Percentiles rank a stretch among this genome's conserved stretches.
phyloP scores from a whole-genome alignment of 2,329 filamentous ascomycete genomes.

The Pseudonectria buxi region DNA sequence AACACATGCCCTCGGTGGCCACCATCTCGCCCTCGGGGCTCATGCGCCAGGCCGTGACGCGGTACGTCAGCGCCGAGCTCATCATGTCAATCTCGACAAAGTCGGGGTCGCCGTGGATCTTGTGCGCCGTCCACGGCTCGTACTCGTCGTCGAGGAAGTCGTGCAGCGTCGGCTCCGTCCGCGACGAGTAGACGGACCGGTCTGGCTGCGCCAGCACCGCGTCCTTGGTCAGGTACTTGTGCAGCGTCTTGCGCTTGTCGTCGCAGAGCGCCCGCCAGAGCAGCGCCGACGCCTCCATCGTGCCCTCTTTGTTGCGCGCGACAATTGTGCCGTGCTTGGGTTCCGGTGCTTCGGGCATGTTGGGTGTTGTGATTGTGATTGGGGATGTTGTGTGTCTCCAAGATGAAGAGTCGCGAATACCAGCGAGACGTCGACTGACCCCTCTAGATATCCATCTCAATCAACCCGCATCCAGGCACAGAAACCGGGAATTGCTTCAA shows the following conservation, averaged over 20 bases:
- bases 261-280: conserved; percentile 30
- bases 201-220: conserved; percentile 27
- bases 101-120: conserved; percentile 28
- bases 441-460: no score
- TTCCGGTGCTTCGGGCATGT: conserved; percentile 7
- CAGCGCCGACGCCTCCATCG: conserved; percentile 28
- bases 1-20: conserved; percentile 28
- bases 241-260: conserved; percentile 25
- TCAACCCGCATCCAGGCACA: no score
- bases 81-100: conserved; percentile 34
- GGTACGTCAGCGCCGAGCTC: conserved; percentile 25
- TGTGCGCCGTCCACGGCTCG: conserved; percentile 31
- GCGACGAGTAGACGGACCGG: conserved; percentile 23
- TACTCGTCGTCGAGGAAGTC: conserved; percentile 27
- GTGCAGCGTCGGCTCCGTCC: conserved; percentile 25
- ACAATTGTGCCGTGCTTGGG: conserved; percentile 23
- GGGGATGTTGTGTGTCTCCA: no score
- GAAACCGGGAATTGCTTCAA: no score
- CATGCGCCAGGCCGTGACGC: conserved; percentile 27
- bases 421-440: no score
- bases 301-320: conserved; percentile 29
- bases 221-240: conserved; percentile 29
- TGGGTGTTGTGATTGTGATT: no score
- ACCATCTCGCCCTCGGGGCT: conserved; percentile 21
- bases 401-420: no score